Base-by-base conservation (phyloP, 192 early-diverging fungal species). In the Gaertneriomyces semiglobifer region DNA sequence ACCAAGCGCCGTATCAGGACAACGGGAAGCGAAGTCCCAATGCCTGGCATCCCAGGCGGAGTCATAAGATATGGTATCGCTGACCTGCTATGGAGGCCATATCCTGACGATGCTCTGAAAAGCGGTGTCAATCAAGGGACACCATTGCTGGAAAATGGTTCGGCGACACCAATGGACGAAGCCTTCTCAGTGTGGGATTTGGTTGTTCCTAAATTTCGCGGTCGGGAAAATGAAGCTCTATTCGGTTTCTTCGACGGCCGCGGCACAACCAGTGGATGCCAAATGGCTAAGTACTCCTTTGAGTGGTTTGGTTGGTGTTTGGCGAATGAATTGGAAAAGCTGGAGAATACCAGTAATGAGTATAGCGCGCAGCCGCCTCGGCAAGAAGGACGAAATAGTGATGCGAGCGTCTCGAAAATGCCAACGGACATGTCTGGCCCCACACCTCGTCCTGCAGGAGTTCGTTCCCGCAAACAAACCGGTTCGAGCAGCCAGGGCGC, bases 211-310 rank as follows among this genome's bases (percentile, higher is more conserved):
- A 81, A 88, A 47, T 91, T 95, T 68, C 79, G 92, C 44, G 87
- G 83, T 45, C 77, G 86, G n/a, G 90, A 92, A 39, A 92, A 95
- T 64, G 93, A 95, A 67, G 89, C 88, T 41, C 63, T 95, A 1
- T 94, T 95, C 81, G 93, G 89, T 6, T 66, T 95, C 6, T 95
- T 93, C 76, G 90, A 95, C 62, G 89, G 90, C 14, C 74, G 83
- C 20, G 83, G 83, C 53, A 73, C 89, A 67, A 54, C 60, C 16
- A 79, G 85, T 20, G 75, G 79, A 8, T 66, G 71, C 0, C 74
- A 76, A 47, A 76, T 70, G 46, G 79, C 84, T 5, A 87, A 84
- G 52, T 86, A 91, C 45, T 74, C 93, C 18, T 88, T 88, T 63
- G 90, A 93, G 64, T 75, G 79, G 58, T 84, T 92, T 46, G 76